Base-by-base conservation (phyloP, 768 basidiomycete genomes). In the Mycena belliarum region DNA sequence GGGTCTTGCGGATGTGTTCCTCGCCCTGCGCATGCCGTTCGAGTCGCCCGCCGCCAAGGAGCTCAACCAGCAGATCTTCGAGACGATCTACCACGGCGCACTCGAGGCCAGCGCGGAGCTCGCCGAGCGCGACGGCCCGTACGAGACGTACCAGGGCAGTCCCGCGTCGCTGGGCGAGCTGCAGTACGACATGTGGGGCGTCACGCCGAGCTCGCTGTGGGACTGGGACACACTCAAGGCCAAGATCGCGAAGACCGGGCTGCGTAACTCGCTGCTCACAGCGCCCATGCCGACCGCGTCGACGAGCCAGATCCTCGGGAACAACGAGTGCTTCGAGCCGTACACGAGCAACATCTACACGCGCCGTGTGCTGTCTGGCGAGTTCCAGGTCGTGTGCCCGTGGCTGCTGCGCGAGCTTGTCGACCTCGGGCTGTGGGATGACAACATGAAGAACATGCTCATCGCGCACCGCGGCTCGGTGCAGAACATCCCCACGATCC, bases 281-380 rank as follows among this genome's bases (percentile, higher is more conserved):
- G 85, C 90, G 0, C 89, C 88, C n/a, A 92, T 92, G 90, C 91
- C 90, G 4, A 93, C 91, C 21, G 91, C 89, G 8, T 89, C 88
- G 25, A 92, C 90, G 5, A 87, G 85, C 65, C 91, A 92, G 73
- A 92, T 93, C 62, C 78, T 92, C 37, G 89, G 90, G 33, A 84
- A 84, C 78, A 92, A 91, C 72, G 90, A 92, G 68, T 91, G 89
- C 74, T 91, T 92, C 70, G 90, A 92, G 73, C 89, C 90, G 0
- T 91, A 91, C 74, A 92, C 89, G 41, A 89, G 88, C 66, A 92
- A 91, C 74, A 88, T 92, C 66, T 92, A 92, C 74, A 89, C 88
- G 48, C 88, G 90, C 26, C 88, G 90, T 63, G 90, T 92, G 20
- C 81, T 91, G 25, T 86, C 90, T 26, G 90, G 90, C 52, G 91